Percentiles rank a stretch among this genome's conserved stretches.
phyloP scores from a whole-genome alignment of 108 stramenopile genomes.

The Conticribra weissflogii region DNA sequence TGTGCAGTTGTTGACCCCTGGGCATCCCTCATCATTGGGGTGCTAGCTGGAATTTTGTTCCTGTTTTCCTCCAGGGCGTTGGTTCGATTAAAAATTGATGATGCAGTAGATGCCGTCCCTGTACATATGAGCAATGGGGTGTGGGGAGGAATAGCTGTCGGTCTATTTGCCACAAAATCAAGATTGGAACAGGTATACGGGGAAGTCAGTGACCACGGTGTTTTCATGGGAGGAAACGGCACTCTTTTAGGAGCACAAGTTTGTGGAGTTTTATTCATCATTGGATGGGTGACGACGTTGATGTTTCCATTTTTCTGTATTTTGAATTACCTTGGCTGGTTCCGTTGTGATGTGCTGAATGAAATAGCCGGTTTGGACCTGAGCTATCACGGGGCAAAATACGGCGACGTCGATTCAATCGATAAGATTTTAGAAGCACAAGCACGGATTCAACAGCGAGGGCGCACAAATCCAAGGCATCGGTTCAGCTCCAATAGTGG shows the following conservation, averaged over 20 bases:
- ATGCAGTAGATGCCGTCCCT: conserved; percentile 93
- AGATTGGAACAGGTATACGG: conserved; percentile 46
- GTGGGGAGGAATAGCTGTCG: conserved; percentile 82
- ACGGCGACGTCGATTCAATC: conserved; percentile 10
- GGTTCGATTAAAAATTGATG: conserved; percentile 77
- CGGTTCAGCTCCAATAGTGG: conserved; percentile 17
- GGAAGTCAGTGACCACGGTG: conserved; percentile 8
- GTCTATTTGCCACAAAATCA: conserved; percentile 63
- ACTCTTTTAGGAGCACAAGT: conserved; percentile 63
- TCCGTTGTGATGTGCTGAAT: conserved; percentile 57
- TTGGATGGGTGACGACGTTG: conserved; percentile 69
- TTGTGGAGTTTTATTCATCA: conserved; percentile 66
- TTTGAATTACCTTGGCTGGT: conserved; percentile 51
- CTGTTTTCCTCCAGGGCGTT: conserved; percentile 58
- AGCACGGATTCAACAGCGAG: background rate
- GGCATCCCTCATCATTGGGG: conserved; percentile 86
- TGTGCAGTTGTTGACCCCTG: conserved; percentile 81
- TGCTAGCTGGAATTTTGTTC: conserved; percentile 83
- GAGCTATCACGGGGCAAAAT: conserved; percentile 61
- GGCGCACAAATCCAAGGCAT: conserved; percentile 7
- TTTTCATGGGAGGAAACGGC: conserved; percentile 58
- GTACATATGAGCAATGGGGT: conserved; percentile 83
- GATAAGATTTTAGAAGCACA: conserved; percentile 14
- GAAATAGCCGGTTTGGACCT: conserved; percentile 76
- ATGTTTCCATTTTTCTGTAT: conserved; percentile 74